Conservation (phyloP, 2,329 filamentous ascomycete species). For the Diaporthe vexans region DNA sequence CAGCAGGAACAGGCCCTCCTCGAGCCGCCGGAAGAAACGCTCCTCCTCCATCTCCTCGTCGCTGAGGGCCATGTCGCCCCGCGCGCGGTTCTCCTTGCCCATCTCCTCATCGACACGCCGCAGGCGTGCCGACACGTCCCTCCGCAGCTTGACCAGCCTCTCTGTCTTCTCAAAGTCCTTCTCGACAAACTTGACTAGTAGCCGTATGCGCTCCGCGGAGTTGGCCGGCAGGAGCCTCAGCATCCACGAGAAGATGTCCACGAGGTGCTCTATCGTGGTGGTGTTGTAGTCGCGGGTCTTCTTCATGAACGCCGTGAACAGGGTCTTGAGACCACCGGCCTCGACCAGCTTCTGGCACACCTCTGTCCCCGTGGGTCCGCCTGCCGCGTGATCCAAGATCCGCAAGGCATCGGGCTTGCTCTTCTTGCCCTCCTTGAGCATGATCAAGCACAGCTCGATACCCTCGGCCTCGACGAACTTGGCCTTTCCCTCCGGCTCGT, state of each 20-base stretch:
- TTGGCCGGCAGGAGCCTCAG: conserved; percentile 84
- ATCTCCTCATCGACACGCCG: conserved; percentile 74
- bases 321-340: conserved; percentile 84
- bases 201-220: conserved; percentile 83
- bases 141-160: conserved; percentile 78
- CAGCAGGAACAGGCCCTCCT: conserved; percentile 86
- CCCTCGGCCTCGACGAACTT: conserved; percentile 93
- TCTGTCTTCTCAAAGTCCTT: conserved; percentile 90
- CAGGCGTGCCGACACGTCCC: conserved; percentile 77
- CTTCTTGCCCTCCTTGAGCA: conserved; percentile 90
- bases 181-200: conserved; percentile 94
- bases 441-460: conserved; percentile 90
- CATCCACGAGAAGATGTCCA: conserved; percentile 87
- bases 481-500: conserved; percentile 80
- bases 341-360: conserved; percentile 86
- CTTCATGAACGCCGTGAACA: conserved; percentile 92
- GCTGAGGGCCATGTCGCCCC: conserved; percentile 59
- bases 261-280: conserved; percentile 78
- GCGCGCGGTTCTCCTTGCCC: conserved; percentile 64
- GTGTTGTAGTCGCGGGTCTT: conserved; percentile 73
- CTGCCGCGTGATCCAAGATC: conserved; percentile 85
- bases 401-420: conserved; percentile 84
- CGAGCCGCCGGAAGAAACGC: conserved; percentile 81
- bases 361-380: conserved; percentile 62
- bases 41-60: conserved; percentile 76